Base-by-base conservation (phyloP, 2,329 filamentous ascomycete species). In the Cladosporium austrohemisphaericum region DNA sequence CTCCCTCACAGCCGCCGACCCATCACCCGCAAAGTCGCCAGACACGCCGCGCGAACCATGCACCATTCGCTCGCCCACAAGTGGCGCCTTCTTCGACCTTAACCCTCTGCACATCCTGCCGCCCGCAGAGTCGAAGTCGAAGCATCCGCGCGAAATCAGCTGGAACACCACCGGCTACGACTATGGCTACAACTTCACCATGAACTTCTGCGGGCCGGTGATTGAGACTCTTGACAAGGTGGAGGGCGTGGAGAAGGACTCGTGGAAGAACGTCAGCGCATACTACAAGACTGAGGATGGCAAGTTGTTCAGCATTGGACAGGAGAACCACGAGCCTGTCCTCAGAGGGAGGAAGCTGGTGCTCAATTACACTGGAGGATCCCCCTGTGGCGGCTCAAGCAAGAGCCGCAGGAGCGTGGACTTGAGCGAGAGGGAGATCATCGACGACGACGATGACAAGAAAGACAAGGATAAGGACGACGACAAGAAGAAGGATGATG, bases 181-280 rank as follows among this genome's bases (percentile, higher is more conserved):
- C 68, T 88, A 90, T 58, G 81, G 80, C 55, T 80, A 81, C 55
- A 92, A 92, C 71, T 93, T 93, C 62, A 92, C 87, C 2, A 65
- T 92, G 60, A 93, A 93, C 69, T 84, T 93, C 59, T 93, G 88
- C 71, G 83, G 77, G 28, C 75, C 86, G 1, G 85, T 91, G n/a
- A 77, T 90, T 13, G 80, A 86, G 58, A 72, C 79, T 13, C 35
- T 68, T 23, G 58, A 62, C 23, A 59, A 65, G 49, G 57, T 55
- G 4, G 76, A 79, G 9, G 86, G 84, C n/a, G 66, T 91, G 32
- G 75, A 82, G 36, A 74, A 79, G 66, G 65, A 66, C 49, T 60
- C 75, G 40, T 88, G 83, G 83, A 73, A 73, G 68, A 91, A 92
- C 59, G 80, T 92, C 57, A 89, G 85, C 73, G 88, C 86, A 16